A percentile compares a stretch with the other conserved stretches of the same genome.
These are phyloP conservation scores for Atkinsonella hypoxylon DNA, from an alignment of 2,329 filamentous ascomycete species.

Conservation along the genomic window DNA sequence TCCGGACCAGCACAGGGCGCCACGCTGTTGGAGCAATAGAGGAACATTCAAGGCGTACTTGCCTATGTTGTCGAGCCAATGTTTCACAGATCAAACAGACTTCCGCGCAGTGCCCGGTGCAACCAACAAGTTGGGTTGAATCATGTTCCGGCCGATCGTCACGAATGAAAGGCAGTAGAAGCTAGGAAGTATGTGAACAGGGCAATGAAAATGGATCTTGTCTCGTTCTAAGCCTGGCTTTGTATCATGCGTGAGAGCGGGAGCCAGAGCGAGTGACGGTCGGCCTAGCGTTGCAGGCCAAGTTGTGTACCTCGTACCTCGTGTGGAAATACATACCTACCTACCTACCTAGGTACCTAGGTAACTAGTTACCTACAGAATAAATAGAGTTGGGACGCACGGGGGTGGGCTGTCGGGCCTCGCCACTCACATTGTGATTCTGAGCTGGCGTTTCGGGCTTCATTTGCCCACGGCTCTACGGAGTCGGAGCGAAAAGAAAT, in stretches of 20 bases:
- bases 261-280: neutral
- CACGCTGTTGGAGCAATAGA: neutral
- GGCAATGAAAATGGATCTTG: neutral
- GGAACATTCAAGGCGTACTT: neutral
- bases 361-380: too few relatives aligned
- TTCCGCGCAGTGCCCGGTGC: neutral
- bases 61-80: neutral
- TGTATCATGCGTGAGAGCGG: neutral
- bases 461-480: constrained; percentile 3
- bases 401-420: constrained; percentile 5
- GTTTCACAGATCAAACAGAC: neutral
- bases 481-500: neutral
- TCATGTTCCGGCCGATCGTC: neutral
- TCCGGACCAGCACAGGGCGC: neutral
- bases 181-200: neutral
- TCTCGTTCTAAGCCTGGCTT: neutral
- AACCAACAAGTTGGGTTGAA: neutral
- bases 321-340: neutral
- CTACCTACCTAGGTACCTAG: too few relatives aligned
- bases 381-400: constrained; percentile 1
- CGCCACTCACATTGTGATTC: constrained; percentile 4
- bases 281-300: neutral
- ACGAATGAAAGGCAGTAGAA: too few relatives aligned
- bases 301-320: neutral
- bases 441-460: constrained; percentile 4